Base-by-base conservation (phyloP, 2,329 filamentous ascomycete species). In the Eurotiales sp. region DNA sequence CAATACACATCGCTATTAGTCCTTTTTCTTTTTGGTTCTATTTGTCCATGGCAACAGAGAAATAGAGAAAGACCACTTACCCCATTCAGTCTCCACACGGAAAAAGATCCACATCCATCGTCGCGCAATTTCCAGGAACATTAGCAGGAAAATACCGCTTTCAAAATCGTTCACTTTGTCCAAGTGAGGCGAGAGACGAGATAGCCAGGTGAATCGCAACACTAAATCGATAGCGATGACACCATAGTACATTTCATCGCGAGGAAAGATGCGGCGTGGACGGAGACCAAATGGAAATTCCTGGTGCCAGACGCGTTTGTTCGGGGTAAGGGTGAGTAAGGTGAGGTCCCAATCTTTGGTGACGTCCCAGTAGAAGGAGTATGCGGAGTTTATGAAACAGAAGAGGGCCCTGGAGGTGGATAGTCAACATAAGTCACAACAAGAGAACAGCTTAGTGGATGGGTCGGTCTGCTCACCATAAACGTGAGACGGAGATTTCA, bases 331-430 rank as follows among this genome's bases (percentile, higher is more conserved):
- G 2, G 86, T 82, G 64, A 97, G 88, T 12, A 97, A 78, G 0
- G 87, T 88, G 56, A 99, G 77, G 65, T 97, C 93, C 93, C 93
- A 99, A 76, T 99, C 93, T 73, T 91, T 93, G 50, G 89, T 80
- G 25, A 97, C 84, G 63, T 99, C 93, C 93, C 93, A 99, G 77
- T 93, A 99, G 75, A 97, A 97, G n/a, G 87, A 90, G 72, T 96
- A 99, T 40, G 87, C 76, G 12, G 89, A 95, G 69, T 99, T 96
- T 61, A 93, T 65, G 29, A 90, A 74, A 25, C 89, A 87, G 39
- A 86, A 86, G 30, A 80, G 71, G 25, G 95, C 74, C 85, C 89
- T 93, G 43, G 15, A n/a, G n/a, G n/a, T n/a, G n/a, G n/a, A n/a
- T n/a, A n/a, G 11, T 34, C 3, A 15, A 11, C 8, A 7, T 8